A percentile compares a stretch with the other conserved stretches of the same genome.
Evolutionary conservation across 495 filamentous ascomycete species (phyloP).

Genomic region (Talaromyces ruber): DNA sequence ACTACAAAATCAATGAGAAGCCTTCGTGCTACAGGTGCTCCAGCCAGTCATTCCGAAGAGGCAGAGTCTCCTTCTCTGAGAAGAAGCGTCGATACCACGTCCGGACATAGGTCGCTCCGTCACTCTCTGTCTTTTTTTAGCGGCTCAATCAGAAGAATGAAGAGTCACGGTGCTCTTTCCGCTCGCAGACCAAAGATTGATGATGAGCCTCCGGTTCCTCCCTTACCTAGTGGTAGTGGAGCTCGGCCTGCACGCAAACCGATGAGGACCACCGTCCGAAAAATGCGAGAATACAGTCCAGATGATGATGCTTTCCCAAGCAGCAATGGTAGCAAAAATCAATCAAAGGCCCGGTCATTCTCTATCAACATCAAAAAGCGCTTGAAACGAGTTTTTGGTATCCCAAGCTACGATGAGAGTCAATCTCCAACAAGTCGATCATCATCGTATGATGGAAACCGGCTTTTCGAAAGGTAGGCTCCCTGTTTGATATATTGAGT

Average conservation of each 20-base stretch:
- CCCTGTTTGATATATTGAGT: background rate
- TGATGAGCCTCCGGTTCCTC: slow-evolving; percentile 15
- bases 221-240: slow-evolving; percentile 35
- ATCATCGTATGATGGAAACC: slow-evolving; percentile 1
- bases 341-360: slow-evolving; percentile 46
- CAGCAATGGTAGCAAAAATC: slow-evolving; percentile 24
- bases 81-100: slow-evolving; percentile 5
- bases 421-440: slow-evolving; percentile 38
- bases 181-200: slow-evolving; percentile 30
- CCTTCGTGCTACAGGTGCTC: slow-evolving; percentile 25
- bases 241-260: slow-evolving; percentile 39
- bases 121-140: slow-evolving; percentile 59
- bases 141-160: slow-evolving; percentile 22
- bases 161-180: slow-evolving; percentile 39
- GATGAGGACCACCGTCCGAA: slow-evolving; percentile 54
- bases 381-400: slow-evolving; percentile 49
- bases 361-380: slow-evolving; percentile 54
- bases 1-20: slow-evolving; percentile 26
- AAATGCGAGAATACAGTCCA: slow-evolving; percentile 29
- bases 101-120: slow-evolving; percentile 23
- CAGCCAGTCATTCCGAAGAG: slow-evolving; percentile 14
- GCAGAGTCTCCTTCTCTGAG: slow-evolving; percentile 6
- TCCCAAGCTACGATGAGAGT: slow-evolving; percentile 31
- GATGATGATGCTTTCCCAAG: slow-evolving; percentile 21
- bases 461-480: background rate